phyloP scores from a whole-genome alignment of 768 basidiomycete species.

The Lactifluus hygrophoroides region DNA sequence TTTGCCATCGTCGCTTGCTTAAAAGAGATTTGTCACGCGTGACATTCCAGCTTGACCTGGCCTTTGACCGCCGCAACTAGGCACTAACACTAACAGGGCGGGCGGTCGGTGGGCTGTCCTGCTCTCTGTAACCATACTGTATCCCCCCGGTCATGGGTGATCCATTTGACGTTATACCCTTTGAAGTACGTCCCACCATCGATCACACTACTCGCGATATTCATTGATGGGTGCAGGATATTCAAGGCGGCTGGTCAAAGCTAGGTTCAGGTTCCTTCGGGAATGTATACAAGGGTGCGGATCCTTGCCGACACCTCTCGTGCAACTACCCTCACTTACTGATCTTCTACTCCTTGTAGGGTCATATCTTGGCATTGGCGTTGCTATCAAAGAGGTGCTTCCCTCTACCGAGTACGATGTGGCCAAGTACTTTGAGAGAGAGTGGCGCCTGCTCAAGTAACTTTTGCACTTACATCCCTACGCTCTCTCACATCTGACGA shows the following conservation, averaged over 20 bases:
- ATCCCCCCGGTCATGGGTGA: constrained; percentile 43
- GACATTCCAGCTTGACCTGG: background rate
- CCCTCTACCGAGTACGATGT: constrained; percentile 90
- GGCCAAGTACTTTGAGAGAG: constrained; percentile 96
- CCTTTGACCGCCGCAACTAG: too few relatives aligned
- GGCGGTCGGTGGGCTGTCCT: background rate
- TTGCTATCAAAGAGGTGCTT: constrained; percentile 94
- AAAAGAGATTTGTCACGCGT: background rate
- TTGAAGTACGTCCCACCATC: constrained; percentile 44
- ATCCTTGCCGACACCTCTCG: constrained; percentile 22
- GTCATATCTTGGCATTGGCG: constrained; percentile 88
- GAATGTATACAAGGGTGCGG: constrained; percentile 77
- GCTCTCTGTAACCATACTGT: background rate
- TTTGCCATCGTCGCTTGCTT: background rate
- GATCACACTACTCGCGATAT: background rate
- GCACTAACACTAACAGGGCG: background rate
- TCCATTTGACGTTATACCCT: constrained; percentile 84
- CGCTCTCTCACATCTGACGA: constrained; percentile 13
- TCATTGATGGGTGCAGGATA: constrained; percentile 47
- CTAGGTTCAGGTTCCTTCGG: constrained; percentile 91
- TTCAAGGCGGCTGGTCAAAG: constrained; percentile 82
- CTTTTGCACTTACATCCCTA: constrained; percentile 16
- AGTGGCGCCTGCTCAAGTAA: constrained; percentile 93
- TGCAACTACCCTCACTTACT: background rate
- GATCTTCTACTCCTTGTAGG: constrained; percentile 41